Base-by-base conservation (phyloP, 352 stramenopile species). In the Thraustotheca clavata region DNA sequence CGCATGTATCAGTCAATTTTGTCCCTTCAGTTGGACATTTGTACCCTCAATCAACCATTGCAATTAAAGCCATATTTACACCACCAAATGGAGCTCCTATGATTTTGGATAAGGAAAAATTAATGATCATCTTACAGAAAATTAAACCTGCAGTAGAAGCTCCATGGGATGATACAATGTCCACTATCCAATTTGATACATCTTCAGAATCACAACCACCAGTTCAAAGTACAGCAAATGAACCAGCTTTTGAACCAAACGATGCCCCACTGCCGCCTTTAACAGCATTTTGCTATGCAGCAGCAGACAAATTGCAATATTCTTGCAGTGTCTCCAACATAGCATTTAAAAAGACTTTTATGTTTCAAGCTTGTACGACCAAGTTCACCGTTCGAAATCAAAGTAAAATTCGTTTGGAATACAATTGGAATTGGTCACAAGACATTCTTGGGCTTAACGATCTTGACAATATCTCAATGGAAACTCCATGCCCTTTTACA, bases 401-500 rank as follows among this genome's bases (percentile, higher is more conserved):
- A 31, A 89, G 85, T 68, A 85, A 86, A 50, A 92, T 89, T 34
- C 67, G 60, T 1, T 39, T 96, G 34, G 38, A 59, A 34, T 89
- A 80, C 43, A 65, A 50, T 12, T 96, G 86, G 73, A 70, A 67
- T 32, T 91, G 78, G 68, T 69, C 83, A 16, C 70, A 62, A 26
- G 66, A 43, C 14, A 24, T 29, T 6, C 14, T 39, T 8, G 24
- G 5, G 31, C 52, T 67, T 0, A 38, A 5, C 1, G 34, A 24
- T 35, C 26, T 48, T 12, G 34, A 24, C 24, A 2, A 24, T 9
- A 2, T 31, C 9, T 52, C 43, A 1, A 52, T 71, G 1, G 74
- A 88, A 38, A 70, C 89, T 22, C 82, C 87, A 29, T 94, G 72
- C 60, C 92, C 92, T 27, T 98, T 97, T 62, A 76, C 80, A 1